Base-by-base conservation (phyloP, 2,329 filamentous ascomycete genomes). In the Paramyrothecium roridum region DNA sequence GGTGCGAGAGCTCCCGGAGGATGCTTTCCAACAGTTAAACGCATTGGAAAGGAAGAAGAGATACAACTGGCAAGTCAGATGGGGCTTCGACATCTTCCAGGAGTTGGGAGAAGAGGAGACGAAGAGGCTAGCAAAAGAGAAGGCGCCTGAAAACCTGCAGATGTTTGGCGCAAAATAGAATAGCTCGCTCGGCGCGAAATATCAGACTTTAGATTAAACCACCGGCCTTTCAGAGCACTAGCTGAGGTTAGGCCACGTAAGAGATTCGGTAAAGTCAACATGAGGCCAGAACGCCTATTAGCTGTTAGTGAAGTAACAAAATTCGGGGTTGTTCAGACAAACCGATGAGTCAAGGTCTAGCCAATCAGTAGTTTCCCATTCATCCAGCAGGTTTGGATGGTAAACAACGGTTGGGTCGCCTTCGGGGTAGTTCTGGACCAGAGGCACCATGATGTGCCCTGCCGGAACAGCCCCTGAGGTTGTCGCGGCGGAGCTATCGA, bases 81-180 rank as follows among this genome's bases (percentile, higher is more conserved):
- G 74, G 76, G 77, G 76, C 0, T 70, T 68, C 46, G 73, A 78
- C 58, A 76, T 78, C 26, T 79, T 78, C 56, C 70, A 73, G 22
- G 74, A 78, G 62, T 59, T 71, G 0, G 70, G 72, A 1, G 71
- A 75, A 20, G 70, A 70, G 3, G 63, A 67, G 40, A 66, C 72
- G 4, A 69, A 68, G 62, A 60, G 64, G 20, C 62, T 67, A 49
- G 73, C 70, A 11, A 57, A 52, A 52, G 71, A 72, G 33, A 61
- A 66, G 7, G 73, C 62, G 0, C 66, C 67, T 37, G 69, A 70
- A 60, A 73, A 74, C 61, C 63, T 70, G 59, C 62, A 60, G 20
- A 73, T 71, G 56, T 74, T 73, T 54, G 52, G 53, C n/a, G 16
- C 23, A 19, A 54, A 48, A 40, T 49, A 47, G 40, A 37, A 30